A percentile compares a stretch with the other conserved stretches of the same genome.
Evolutionary conservation across 2,329 filamentous ascomycete species (phyloP).

Genomic region (Phymatotrichopsis omnivora): DNA sequence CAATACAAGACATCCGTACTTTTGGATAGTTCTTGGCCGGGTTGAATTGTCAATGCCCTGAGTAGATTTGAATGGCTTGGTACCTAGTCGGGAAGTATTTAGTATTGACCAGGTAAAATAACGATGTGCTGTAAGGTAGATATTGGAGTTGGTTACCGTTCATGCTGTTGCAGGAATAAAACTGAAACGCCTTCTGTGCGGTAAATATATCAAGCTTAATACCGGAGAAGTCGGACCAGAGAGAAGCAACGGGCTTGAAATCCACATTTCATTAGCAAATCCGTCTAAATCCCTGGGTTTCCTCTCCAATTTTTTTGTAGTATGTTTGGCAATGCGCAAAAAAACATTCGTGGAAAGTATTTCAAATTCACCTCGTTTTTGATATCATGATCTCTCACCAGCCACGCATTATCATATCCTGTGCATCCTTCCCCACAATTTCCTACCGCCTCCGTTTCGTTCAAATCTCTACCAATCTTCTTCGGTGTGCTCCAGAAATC

Average conservation of each 20-base stretch:
- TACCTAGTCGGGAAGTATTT: conserved; percentile 32
- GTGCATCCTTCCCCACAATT: conserved; percentile 65
- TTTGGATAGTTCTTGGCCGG: conserved; percentile 52
- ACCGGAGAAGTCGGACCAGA: conserved; percentile 51
- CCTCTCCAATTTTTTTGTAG: too few relatives aligned
- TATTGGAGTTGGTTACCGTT: too few relatives aligned
- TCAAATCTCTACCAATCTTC: conserved; percentile 61
- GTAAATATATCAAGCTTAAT: conserved; percentile 73
- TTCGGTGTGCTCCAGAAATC: conserved; percentile 78
- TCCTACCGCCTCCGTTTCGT: conserved; percentile 50
- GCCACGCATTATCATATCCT: conserved; percentile 61
- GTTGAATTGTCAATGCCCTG: conserved; percentile 50
- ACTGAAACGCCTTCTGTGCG: conserved; percentile 78
- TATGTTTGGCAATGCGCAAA: too few relatives aligned
- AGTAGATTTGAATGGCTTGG: conserved; percentile 56
- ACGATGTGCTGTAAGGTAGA: conserved; percentile 33
- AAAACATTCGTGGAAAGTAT: conserved; percentile 34
- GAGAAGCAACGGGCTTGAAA: conserved; percentile 46
- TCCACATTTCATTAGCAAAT: conserved; percentile 49
- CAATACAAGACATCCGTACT: conserved; percentile 80
- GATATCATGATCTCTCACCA: conserved; percentile 37
- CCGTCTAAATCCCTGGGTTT: too few relatives aligned
- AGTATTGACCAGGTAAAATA: conserved; percentile 32
- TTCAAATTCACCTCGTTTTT: conserved; percentile 27
- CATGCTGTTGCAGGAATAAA: conserved; percentile 71